Base-by-base conservation (phyloP, 2,329 filamentous ascomycete genomes). In the Didymella keratinophila region DNA sequence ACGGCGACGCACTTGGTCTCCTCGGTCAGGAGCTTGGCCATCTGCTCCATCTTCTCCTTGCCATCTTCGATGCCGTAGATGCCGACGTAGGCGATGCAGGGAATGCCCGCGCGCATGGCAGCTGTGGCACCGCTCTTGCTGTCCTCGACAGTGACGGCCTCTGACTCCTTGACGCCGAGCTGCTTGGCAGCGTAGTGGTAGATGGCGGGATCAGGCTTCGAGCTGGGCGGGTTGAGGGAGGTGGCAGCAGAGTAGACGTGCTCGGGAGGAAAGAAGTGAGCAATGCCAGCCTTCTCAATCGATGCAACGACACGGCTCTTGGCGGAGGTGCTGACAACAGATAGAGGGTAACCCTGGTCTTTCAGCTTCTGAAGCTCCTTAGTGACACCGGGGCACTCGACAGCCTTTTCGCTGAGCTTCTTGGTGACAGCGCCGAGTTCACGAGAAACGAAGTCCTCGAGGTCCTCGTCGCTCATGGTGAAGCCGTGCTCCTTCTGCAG, bases 191-290 rank as follows among this genome's bases (percentile, higher is more conserved):
- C 90, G 76, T 89, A 85, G 64, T 92, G 79, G 81, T 97, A 97
- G 79, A 97, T 89, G 66, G 91, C 91, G 18, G 93, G 93, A 78
- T 96, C 91, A 16, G 93, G 93, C 85, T 97, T 97, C 78, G 87
- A 91, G 54, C 91, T 93, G n/a, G 93, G 93, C 72, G 82, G 86
- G 56, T 86, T 81, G 68, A 97, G 84, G 58, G 88, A 92, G 30
- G 88, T 91, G 56, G 92, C 92, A 54, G 93, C 93, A 43, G 88
- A 92, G 84, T 90, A 97, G 75, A 96, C 84, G 67, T 87, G 84
- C 67, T 91, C 85, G 27, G 83, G 79, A n/a, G 81, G 81, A 81
- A 97, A 96, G 84, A 87, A 96, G 78, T 89, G 87, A 77, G 88
- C 88, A 76, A 94, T 89, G 62, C 85, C 87, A 60, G 91, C 90